phyloP scores from a whole-genome alignment of 164 flowering plant genomes.

The Malania oleifera region DNA sequence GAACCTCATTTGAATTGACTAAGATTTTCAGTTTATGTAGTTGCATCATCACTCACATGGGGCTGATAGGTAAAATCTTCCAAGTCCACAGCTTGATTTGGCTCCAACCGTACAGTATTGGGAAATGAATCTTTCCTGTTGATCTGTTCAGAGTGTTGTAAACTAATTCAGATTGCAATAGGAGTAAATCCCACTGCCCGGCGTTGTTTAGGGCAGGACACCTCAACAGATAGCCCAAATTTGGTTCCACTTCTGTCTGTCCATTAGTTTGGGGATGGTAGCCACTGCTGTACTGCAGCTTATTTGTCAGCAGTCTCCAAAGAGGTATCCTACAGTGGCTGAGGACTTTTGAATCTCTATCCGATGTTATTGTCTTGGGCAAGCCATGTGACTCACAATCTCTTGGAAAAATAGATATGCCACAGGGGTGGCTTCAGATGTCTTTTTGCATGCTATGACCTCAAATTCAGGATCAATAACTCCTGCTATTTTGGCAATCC shows the following conservation, averaged over 20 bases:
- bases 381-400: constrained; percentile 1
- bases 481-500: neutral
- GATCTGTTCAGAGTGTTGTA: too few relatives aligned
- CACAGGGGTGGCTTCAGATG: neutral
- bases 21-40: too few relatives aligned
- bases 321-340: constrained; percentile 10
- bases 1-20: too few relatives aligned
- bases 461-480: neutral
- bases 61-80: too few relatives aligned
- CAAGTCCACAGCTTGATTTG: too few relatives aligned
- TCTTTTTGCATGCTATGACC: constrained; percentile 10
- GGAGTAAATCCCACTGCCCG: constrained; percentile 1
- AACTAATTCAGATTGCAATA: constrained; percentile 4
- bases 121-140: too few relatives aligned
- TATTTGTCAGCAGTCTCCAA: constrained; percentile 2
- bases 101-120: too few relatives aligned
- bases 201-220: too few relatives aligned
- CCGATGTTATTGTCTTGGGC: constrained; percentile 6
- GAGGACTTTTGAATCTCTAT: constrained; percentile 9
- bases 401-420: constrained; percentile 1
- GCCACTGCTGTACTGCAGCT: too few relatives aligned
- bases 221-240: constrained; percentile 5
- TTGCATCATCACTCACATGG: too few relatives aligned
- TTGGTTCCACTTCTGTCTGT: constrained; percentile 5
- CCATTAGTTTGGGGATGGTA: constrained; percentile 5